These are phyloP conservation scores for Wallemia ichthyophaga DNA, from an alignment of 1,284 basidiomycete genomes.

Conservation along the genomic window DNA sequence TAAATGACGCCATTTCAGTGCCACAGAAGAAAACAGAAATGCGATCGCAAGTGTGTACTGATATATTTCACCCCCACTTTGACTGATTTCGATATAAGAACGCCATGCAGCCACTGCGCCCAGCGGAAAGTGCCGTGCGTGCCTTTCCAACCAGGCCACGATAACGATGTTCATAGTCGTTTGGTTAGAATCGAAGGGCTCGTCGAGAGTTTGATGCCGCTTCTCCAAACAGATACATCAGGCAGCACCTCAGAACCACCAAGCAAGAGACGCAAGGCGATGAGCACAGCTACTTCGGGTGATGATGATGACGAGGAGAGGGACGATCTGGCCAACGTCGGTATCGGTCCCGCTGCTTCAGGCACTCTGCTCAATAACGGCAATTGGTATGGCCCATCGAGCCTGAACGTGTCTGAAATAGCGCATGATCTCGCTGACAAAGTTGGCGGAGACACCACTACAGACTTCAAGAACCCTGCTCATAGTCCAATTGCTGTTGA, in stretches of 20 bases:
- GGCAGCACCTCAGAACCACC: neutral
- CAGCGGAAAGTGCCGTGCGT: neutral
- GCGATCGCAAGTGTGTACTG: neutral
- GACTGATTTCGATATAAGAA: too few species aligned
- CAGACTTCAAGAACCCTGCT: neutral
- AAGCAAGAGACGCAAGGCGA: neutral
- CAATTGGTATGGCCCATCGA: neutral
- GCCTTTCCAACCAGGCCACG: neutral
- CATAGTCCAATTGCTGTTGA: neutral
- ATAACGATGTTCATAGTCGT: neutral
- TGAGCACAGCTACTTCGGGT: neutral
- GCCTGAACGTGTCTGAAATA: neutral
- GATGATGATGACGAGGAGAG: neutral
- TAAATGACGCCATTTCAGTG: neutral
- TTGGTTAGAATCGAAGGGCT: neutral
- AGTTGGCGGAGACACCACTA: neutral
- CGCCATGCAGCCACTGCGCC: neutral
- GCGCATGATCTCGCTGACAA: neutral
- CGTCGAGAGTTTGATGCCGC: neutral
- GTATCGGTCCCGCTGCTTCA: neutral
- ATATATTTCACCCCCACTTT: neutral
- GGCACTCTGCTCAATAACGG: neutral
- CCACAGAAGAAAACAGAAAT: neutral
- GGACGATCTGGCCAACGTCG: neutral
- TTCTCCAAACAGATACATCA: neutral